Percentiles rank a stretch among this genome's conserved stretches.
phyloP scores from a whole-genome alignment of 2,329 filamentous ascomycete species.

The Trichoderma arundinaceum region DNA sequence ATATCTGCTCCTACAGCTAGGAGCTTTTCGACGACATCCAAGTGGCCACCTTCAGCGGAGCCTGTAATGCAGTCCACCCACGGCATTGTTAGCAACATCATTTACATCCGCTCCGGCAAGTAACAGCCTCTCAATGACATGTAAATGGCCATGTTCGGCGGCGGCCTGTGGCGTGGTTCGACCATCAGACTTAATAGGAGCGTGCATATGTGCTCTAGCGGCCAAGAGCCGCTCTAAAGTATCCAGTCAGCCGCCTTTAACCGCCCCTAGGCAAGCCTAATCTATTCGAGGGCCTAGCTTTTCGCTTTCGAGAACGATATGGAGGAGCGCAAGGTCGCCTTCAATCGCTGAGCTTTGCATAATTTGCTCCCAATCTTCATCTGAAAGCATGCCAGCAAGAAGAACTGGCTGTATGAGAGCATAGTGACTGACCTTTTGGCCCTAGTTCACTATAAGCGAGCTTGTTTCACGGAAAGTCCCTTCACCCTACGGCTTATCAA shows the following conservation, averaged over 20 bases:
- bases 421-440: neutral
- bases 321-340: neutral
- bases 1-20: neutral
- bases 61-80: constrained; percentile 17
- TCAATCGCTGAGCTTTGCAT: neutral
- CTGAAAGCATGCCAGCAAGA: neutral
- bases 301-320: neutral
- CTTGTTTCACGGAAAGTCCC: neutral
- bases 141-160: neutral
- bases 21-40: neutral
- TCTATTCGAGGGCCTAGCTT: neutral
- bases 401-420: constrained; percentile 5
- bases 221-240: neutral
- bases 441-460: neutral
- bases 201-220: neutral
- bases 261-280: neutral
- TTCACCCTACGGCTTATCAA: constrained; percentile 3
- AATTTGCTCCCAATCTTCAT: neutral
- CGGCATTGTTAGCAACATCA: neutral
- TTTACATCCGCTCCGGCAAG: neutral
- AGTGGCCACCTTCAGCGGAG: constrained; percentile 17
- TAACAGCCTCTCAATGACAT: neutral
- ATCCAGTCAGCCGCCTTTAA: neutral
- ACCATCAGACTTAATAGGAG: too few species aligned
- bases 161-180: neutral